Evolutionary conservation across 345 rosid species (phyloP).

Genomic region (Syzygium jambos): DNA sequence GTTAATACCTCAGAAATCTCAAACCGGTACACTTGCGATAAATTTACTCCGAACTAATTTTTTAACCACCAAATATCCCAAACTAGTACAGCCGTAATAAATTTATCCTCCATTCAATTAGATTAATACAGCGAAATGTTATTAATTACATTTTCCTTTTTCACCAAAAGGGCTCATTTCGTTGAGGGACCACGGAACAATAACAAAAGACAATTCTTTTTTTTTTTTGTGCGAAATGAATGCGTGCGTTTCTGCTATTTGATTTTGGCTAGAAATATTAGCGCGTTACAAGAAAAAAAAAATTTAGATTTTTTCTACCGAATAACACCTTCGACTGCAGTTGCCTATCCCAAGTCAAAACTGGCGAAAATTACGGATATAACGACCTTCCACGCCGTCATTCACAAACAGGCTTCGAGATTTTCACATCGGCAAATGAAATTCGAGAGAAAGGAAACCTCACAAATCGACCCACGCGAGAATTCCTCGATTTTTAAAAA

Average conservation of each 20-base stretch:
- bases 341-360: neutral
- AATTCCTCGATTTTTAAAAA: neutral
- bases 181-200: neutral
- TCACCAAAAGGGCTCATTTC: neutral
- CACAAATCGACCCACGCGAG: neutral
- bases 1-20: too few species aligned
- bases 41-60: too few species aligned
- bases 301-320: neutral
- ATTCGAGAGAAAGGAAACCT: too few species aligned
- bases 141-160: neutral
- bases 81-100: too few species aligned
- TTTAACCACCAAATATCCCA: too few species aligned
- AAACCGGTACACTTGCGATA: too few species aligned
- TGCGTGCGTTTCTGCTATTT: neutral
- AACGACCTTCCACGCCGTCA: too few species aligned
- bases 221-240: neutral
- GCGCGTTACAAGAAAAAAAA: neutral
- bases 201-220: neutral
- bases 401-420: too few species aligned
- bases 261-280: neutral
- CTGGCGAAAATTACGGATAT: too few species aligned
- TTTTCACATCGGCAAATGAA: too few species aligned
- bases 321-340: neutral
- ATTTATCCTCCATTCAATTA: too few species aligned
- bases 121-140: too few species aligned